Evolutionary conservation across 768 basidiomycete genomes (phyloP).

Genomic region (Pisolithus tinctorius): DNA sequence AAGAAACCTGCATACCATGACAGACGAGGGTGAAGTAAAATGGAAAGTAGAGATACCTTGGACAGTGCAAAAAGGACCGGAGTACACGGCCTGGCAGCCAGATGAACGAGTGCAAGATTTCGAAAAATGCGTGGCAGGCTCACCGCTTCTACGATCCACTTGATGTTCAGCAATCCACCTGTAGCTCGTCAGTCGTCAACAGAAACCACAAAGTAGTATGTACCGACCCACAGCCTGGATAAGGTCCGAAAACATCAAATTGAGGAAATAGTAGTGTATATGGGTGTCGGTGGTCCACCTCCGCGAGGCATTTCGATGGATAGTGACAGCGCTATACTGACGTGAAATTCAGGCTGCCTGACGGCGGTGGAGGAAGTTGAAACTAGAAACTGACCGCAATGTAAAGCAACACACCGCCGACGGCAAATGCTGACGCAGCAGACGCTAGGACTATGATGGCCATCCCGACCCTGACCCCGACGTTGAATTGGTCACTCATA

Average conservation of each 20-base stretch:
- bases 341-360: background rate
- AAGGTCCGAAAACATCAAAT: slow-evolving; percentile 25
- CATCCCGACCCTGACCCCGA: slow-evolving; percentile 23
- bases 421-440: slow-evolving; percentile 23
- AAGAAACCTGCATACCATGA: slow-evolving; percentile 21
- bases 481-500: slow-evolving; percentile 8
- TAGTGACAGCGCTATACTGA: slow-evolving; percentile 23
- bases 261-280: slow-evolving; percentile 29
- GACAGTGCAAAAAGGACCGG: slow-evolving; percentile 26
- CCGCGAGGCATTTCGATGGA: slow-evolving; percentile 18
- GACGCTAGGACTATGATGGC: slow-evolving; percentile 26
- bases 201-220: background rate
- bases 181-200: background rate
- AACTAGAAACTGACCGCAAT: slow-evolving; percentile 17
- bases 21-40: background rate
- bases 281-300: slow-evolving; percentile 27
- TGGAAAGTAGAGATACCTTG: slow-evolving; percentile 23
- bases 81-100: slow-evolving; percentile 20
- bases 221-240: slow-evolving; percentile 28
- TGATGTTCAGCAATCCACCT: slow-evolving; percentile 34
- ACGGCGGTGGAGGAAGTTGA: too few relatives aligned
- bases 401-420: slow-evolving; percentile 22
- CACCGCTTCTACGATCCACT: slow-evolving; percentile 29
- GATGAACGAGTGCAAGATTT: background rate
- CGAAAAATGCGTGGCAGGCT: slow-evolving; percentile 4